phyloP scores from a whole-genome alignment of 2,329 filamentous ascomycete genomes.

The Fusarium graminum region DNA sequence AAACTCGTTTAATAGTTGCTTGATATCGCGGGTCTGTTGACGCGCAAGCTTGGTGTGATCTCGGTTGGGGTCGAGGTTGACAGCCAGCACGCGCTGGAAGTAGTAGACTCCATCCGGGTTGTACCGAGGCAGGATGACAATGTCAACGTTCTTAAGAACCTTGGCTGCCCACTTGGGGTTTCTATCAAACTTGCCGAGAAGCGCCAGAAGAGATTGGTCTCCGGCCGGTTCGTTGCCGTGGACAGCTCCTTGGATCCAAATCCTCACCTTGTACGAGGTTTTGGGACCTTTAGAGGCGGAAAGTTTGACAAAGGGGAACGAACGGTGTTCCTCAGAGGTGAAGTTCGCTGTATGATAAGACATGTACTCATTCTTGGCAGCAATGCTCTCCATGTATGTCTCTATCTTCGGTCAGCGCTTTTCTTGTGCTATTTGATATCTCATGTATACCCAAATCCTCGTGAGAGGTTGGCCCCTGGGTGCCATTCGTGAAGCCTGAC shows the following conservation, averaged over 20 bases:
- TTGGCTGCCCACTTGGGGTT: slow-evolving; percentile 49
- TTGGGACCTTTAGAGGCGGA: slow-evolving; percentile 15
- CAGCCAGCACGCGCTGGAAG: slow-evolving; percentile 51
- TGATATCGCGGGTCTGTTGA: slow-evolving; percentile 51
- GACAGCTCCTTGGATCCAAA: slow-evolving; percentile 52
- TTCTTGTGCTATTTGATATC: rapidly evolving
- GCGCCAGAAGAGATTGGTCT: slow-evolving; percentile 50
- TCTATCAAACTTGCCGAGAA: slow-evolving; percentile 51
- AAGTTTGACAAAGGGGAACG: slow-evolving; percentile 40
- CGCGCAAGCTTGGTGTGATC: slow-evolving; percentile 53
- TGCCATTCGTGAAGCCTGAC: slow-evolving; percentile 29
- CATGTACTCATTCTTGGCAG: slow-evolving; percentile 32
- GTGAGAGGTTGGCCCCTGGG: slow-evolving; percentile 36
- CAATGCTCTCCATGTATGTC: slow-evolving; percentile 22
- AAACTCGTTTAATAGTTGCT: slow-evolving; percentile 48
- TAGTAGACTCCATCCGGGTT: slow-evolving; percentile 54
- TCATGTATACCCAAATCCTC: slow-evolving; percentile 27
- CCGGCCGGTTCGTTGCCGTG: slow-evolving; percentile 53
- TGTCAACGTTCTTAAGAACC: slow-evolving; percentile 48
- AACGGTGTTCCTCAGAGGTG: slow-evolving; percentile 33
- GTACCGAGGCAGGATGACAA: slow-evolving; percentile 51
- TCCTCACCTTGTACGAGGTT: slow-evolving; percentile 44
- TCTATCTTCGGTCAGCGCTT: slow-evolving; percentile 9
- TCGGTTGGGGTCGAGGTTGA: slow-evolving; percentile 52
- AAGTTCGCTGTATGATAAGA: slow-evolving; percentile 33